These are phyloP conservation scores for Pouteria campechiana DNA, from an alignment of 179 eudicot species.

Conservation along the genomic window DNA sequence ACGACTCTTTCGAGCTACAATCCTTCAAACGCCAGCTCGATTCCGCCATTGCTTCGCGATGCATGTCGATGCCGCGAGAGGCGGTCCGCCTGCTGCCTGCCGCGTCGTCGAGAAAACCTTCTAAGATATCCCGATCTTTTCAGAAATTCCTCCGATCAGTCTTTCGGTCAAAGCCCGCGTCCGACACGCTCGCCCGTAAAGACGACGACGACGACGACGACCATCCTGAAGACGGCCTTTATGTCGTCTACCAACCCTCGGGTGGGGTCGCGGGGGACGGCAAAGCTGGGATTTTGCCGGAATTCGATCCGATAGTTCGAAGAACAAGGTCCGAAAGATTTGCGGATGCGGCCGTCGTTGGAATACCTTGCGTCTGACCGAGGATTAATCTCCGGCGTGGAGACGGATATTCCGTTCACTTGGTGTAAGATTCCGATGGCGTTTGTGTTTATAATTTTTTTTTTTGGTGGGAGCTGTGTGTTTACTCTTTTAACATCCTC, in stretches of 20 bases:
- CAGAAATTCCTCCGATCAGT: constrained; percentile 50
- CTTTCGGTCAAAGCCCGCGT: constrained; percentile 18
- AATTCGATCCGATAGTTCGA: constrained; percentile 30
- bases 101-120: constrained; percentile 18
- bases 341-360: constrained; percentile 19
- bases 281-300: constrained; percentile 38
- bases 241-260: constrained; percentile 28
- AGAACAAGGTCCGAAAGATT: constrained; percentile 54
- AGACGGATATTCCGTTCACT: no score
- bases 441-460: background rate
- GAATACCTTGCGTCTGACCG: constrained; percentile 40
- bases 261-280: constrained; percentile 19
- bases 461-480: background rate
- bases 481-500: no score
- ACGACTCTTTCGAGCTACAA: constrained; percentile 78
- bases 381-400: constrained; percentile 4
- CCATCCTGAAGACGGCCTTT: constrained; percentile 7
- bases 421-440: no score
- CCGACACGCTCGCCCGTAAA: constrained; percentile 11
- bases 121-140: constrained; percentile 47
- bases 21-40: constrained; percentile 61
- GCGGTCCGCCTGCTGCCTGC: constrained; percentile 17
- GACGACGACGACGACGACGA: constrained; percentile 1
- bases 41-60: constrained; percentile 56
- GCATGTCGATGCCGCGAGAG: constrained; percentile 77